Conservation (phyloP, 495 filamentous ascomycete genomes). For the Cercophora scortea region DNA sequence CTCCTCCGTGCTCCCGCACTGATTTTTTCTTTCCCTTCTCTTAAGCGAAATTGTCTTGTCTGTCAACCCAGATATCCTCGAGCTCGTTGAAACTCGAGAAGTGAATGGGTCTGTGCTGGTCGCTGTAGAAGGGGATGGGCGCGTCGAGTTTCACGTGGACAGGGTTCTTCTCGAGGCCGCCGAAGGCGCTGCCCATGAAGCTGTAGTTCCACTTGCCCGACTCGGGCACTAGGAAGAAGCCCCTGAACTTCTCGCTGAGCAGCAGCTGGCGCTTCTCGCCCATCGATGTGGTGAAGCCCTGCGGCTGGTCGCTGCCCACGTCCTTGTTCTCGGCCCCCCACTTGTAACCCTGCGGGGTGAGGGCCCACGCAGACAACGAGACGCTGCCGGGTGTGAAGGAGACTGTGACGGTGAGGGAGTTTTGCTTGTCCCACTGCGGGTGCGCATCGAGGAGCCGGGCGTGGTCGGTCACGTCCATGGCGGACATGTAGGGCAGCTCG, state of each 20-base stretch:
- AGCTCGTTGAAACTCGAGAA: constrained; percentile 91
- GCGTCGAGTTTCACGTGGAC: constrained; percentile 91
- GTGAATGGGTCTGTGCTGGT: constrained; percentile 85
- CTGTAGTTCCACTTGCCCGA: constrained; percentile 93
- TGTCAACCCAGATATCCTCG: constrained; percentile 85
- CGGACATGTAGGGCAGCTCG: constrained; percentile 92
- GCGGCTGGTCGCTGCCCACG: constrained; percentile 78
- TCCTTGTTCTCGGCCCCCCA: constrained; percentile 98
- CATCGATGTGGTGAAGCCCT: constrained; percentile 87
- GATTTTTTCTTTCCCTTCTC: not conserved
- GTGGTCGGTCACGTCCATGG: constrained; percentile 89
- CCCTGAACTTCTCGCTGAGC: constrained; percentile 83
- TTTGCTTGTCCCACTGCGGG: constrained; percentile 81
- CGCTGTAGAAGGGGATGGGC: constrained; percentile 84
- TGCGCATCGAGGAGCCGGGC: constrained; percentile 80
- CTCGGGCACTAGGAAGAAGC: constrained; percentile 93
- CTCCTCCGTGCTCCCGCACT: not conserved
- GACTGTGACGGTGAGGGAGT: constrained; percentile 87
- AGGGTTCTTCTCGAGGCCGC: constrained; percentile 77
- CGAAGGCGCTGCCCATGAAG: constrained; percentile 90
- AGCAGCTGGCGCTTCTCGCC: constrained; percentile 93
- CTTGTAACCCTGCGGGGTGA: constrained; percentile 87
- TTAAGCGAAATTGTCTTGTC: constrained; percentile 80
- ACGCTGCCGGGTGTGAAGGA: constrained; percentile 98
- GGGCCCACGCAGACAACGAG: constrained; percentile 83